Conservation (phyloP, 2,329 filamentous ascomycete species). For the Aaosphaeria pasadenensis region DNA sequence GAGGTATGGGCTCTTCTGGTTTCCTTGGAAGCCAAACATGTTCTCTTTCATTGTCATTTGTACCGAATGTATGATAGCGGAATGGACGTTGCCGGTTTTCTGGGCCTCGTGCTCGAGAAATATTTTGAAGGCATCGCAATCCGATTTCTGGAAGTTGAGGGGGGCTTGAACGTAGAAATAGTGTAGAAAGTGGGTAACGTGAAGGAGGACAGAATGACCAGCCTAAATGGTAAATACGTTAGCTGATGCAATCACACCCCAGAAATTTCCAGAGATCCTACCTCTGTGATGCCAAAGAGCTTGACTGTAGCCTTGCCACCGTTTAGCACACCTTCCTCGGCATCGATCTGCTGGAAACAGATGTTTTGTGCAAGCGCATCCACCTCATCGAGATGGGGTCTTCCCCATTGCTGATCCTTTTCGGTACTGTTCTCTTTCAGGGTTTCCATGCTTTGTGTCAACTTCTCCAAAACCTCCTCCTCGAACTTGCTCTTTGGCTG, state of each 20-base stretch:
- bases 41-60: conserved; percentile 82
- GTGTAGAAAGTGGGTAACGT: conserved; percentile 93
- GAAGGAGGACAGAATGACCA: conserved; percentile 89
- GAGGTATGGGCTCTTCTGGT: conserved; percentile 84
- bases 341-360: conserved; percentile 95
- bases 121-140: conserved; percentile 74
- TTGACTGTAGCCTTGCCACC: conserved; percentile 78
- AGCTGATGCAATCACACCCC: neutral
- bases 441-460: conserved; percentile 87
- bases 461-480: conserved; percentile 88
- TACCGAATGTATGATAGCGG: conserved; percentile 74
- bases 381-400: conserved; percentile 61
- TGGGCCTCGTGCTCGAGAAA: conserved; percentile 78
- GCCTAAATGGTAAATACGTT: conserved; percentile 34
- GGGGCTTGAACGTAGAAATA: conserved; percentile 94
- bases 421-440: conserved; percentile 85
- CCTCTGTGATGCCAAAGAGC: conserved; percentile 88
- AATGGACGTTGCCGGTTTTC: conserved; percentile 51
- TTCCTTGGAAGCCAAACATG: conserved; percentile 91
- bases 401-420: conserved; percentile 88
- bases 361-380: conserved; percentile 65
- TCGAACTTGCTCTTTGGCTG: conserved; percentile 92
- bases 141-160: conserved; percentile 71
- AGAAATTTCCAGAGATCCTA: conserved; percentile 22
- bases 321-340: conserved; percentile 79